Conservation (phyloP, 2,329 filamentous ascomycete genomes). For the Neonectria sp. region DNA sequence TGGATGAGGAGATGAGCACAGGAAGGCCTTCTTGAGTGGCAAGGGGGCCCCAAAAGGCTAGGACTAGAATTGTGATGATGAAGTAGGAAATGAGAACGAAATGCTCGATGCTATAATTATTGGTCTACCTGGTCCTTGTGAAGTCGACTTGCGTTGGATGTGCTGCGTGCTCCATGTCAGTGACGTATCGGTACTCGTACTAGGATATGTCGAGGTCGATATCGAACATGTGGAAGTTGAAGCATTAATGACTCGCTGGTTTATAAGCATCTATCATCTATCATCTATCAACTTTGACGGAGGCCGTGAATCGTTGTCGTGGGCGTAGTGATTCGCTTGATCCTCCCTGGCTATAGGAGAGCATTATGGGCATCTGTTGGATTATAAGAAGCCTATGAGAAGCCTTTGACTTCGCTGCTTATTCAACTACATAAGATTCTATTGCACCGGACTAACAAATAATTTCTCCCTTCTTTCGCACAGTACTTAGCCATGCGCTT, state of each 20-base stretch:
- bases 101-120: slow-evolving; percentile 23
- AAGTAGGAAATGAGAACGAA: slow-evolving; percentile 44
- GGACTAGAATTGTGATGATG: slow-evolving; percentile 42
- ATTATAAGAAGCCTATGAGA: background rate
- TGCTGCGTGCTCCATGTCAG: background rate
- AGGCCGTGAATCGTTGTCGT: too few relatives aligned
- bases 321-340: too few relatives aligned
- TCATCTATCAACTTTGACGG: too few relatives aligned
- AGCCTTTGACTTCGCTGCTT: background rate
- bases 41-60: slow-evolving; percentile 31
- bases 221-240: too few relatives aligned
- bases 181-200: too few relatives aligned
- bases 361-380: background rate
- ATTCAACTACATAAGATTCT: too few relatives aligned
- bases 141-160: background rate
- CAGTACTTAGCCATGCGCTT: too few relatives aligned
- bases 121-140: background rate
- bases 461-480: background rate
- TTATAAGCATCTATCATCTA: too few relatives aligned
- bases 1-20: slow-evolving; percentile 39
- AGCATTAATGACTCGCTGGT: too few relatives aligned
- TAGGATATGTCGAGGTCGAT: too few relatives aligned
- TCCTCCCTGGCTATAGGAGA: background rate
- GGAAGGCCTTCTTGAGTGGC: slow-evolving; percentile 31
- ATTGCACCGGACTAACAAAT: too few relatives aligned